Percentiles rank a stretch among this genome's conserved stretches.
phyloP scores from a whole-genome alignment of 805 yeast species.

The Metschnikowia proteae region DNA sequence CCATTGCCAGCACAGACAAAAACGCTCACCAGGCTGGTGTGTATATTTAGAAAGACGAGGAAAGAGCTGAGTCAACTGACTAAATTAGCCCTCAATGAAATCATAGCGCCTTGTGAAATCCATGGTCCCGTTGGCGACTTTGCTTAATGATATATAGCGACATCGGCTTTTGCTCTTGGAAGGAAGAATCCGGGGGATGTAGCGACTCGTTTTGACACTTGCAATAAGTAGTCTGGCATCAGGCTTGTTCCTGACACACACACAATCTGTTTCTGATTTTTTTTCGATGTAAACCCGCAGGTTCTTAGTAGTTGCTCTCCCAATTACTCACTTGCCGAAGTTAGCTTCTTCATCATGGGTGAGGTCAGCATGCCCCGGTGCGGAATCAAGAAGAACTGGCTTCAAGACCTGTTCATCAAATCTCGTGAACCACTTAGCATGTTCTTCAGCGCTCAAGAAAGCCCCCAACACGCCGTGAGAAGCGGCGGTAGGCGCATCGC shows the following conservation, averaged over 20 bases:
- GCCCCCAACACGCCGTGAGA: conserved; percentile 35
- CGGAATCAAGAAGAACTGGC: conserved; percentile 78
- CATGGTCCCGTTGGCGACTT: too few relatives aligned
- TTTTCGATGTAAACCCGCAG: too few relatives aligned
- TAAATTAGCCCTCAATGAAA: too few relatives aligned
- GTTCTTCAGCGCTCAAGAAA: conserved; percentile 58
- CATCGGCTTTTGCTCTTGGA: too few relatives aligned
- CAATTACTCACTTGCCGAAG: conserved; percentile 8
- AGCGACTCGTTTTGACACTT: too few relatives aligned
- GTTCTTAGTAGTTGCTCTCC: neutral
- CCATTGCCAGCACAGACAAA: conserved; percentile 34
- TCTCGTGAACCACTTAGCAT: conserved; percentile 85
- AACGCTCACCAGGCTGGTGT: neutral
- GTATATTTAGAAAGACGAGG: neutral
- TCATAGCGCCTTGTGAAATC: too few relatives aligned
- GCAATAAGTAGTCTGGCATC: too few relatives aligned
- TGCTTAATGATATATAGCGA: too few relatives aligned
- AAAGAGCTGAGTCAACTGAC: too few relatives aligned
- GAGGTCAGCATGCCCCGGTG: conserved; percentile 3
- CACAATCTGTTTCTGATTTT: too few relatives aligned
- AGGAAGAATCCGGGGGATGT: too few relatives aligned
- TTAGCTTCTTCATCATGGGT: conserved; percentile 10
- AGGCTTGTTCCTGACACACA: too few relatives aligned
- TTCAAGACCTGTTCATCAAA: conserved; percentile 92
- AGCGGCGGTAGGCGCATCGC: conserved; percentile 4